phyloP scores from a whole-genome alignment of 331 rosid species.

The Quercus lobata region DNA sequence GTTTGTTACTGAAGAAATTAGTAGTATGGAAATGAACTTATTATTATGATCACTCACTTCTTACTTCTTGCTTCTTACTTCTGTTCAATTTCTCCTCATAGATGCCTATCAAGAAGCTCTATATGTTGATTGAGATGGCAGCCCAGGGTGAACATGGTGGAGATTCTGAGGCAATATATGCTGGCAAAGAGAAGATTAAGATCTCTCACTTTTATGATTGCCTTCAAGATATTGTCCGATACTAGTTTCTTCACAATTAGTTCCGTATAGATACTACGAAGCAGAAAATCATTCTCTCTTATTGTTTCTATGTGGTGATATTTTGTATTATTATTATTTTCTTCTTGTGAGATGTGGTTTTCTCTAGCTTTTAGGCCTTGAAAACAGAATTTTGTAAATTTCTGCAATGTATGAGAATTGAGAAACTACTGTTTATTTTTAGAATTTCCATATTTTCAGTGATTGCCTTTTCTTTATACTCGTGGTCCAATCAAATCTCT shows the following conservation, averaged over 20 bases:
- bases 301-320: too few relatives aligned
- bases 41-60: constrained; percentile 2
- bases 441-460: too few relatives aligned
- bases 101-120: constrained; percentile 92
- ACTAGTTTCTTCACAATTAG: constrained; percentile 20
- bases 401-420: too few relatives aligned
- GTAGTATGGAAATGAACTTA: constrained; percentile 1
- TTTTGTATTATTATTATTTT: too few relatives aligned
- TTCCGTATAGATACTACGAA: neutral
- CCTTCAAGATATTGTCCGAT: constrained; percentile 68
- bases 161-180: constrained; percentile 72
- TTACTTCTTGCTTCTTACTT: constrained; percentile 4
- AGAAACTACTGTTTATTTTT: too few relatives aligned
- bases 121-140: constrained; percentile 92
- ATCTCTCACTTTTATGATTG: constrained; percentile 68
- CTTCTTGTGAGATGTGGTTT: too few relatives aligned
- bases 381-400: too few relatives aligned
- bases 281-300: neutral
- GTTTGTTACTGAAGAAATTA: neutral
- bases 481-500: too few relatives aligned
- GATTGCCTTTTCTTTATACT: too few relatives aligned
- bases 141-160: constrained; percentile 89
- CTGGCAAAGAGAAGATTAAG: constrained; percentile 73
- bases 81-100: constrained; percentile 29
- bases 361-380: too few relatives aligned